These are phyloP conservation scores for Globisporangium mamillatum DNA, from an alignment of 352 stramenopile species.

Conservation along the genomic window DNA sequence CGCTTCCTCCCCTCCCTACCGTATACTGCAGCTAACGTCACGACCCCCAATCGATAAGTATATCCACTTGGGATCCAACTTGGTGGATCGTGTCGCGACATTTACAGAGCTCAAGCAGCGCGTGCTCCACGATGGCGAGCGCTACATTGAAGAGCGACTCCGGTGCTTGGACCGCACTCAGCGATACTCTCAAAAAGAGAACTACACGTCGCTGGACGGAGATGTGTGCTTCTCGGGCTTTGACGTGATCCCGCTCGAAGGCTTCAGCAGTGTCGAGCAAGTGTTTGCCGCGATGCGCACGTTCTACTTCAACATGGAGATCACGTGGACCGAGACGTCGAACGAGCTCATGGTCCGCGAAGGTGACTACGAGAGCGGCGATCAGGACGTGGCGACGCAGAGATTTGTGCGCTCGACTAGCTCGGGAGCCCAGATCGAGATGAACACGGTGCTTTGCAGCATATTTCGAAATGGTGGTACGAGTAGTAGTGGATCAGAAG, in stretches of 20 bases:
- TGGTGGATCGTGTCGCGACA: background rate
- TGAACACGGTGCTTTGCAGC: constrained; percentile 36
- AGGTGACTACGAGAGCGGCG: constrained; percentile 23
- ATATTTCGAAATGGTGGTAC: constrained; percentile 10
- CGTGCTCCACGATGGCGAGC: constrained; percentile 2
- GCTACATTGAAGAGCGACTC: constrained; percentile 25
- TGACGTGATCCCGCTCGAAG: constrained; percentile 16
- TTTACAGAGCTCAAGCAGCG: background rate
- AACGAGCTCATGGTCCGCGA: constrained; percentile 37
- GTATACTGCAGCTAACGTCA: background rate
- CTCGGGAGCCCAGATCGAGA: constrained; percentile 27
- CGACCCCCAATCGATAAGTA: background rate
- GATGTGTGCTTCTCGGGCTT: constrained; percentile 24
- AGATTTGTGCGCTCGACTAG: background rate
- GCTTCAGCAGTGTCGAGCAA: constrained; percentile 6
- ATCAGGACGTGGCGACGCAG: background rate
- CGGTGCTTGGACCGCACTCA: constrained; percentile 22
- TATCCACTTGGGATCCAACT: constrained; percentile 7
- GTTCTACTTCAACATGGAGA: constrained; percentile 20
- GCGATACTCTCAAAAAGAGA: constrained; percentile 26
- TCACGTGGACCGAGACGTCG: constrained; percentile 19
- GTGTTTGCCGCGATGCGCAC: constrained; percentile 5
- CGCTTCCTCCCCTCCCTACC: too few species aligned
- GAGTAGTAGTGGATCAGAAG: too few species aligned
- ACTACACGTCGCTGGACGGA: constrained; percentile 19